Percentiles rank a stretch among this genome's conserved stretches.
Conservation (phyloP, 2,329 filamentous ascomycete genomes). For the Sporothrix dimorphospora region DNA sequence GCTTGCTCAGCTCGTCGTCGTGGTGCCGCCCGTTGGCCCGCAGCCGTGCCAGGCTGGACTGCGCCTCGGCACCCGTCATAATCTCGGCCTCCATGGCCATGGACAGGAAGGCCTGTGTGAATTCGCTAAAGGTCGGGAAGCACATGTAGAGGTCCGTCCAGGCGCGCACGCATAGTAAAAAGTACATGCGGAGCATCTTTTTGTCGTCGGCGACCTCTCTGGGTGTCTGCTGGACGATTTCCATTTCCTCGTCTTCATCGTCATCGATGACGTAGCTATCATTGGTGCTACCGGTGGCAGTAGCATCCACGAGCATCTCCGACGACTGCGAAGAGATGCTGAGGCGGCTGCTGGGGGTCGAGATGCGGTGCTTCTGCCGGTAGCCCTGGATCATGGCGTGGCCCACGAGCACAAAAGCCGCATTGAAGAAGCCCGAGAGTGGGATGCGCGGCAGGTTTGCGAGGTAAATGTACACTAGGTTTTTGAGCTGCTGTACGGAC, state of each 20-base stretch:
- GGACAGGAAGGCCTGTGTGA: slow-evolving; percentile 37
- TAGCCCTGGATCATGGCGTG: slow-evolving; percentile 37
- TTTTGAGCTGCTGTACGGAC: slow-evolving; percentile 19
- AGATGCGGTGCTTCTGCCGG: slow-evolving; percentile 15
- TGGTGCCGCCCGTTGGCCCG: slow-evolving; percentile 10
- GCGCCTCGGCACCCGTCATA: slow-evolving; percentile 30
- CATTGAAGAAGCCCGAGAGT: slow-evolving; percentile 37
- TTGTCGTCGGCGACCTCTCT: neutral
- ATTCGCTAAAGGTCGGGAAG: slow-evolving; percentile 36
- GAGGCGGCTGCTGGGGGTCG: slow-evolving; percentile 1
- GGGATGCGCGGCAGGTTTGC: slow-evolving; percentile 26
- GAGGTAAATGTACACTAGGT: slow-evolving; percentile 28
- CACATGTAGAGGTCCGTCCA: slow-evolving; percentile 37
- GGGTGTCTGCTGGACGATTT: neutral
- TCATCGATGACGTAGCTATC: neutral
- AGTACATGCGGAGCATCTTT: slow-evolving; percentile 35
- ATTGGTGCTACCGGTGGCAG: neutral
- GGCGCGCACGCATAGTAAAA: slow-evolving; percentile 38
- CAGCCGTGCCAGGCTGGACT: slow-evolving; percentile 18
- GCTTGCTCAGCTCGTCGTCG: neutral
- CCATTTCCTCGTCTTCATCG: neutral
- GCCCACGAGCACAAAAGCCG: slow-evolving; percentile 39
- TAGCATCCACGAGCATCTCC: neutral
- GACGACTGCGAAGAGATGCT: neutral
- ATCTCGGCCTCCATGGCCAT: slow-evolving; percentile 34